phyloP scores from a whole-genome alignment of 805 yeast genomes.

The Wickerhamomyces alni region DNA sequence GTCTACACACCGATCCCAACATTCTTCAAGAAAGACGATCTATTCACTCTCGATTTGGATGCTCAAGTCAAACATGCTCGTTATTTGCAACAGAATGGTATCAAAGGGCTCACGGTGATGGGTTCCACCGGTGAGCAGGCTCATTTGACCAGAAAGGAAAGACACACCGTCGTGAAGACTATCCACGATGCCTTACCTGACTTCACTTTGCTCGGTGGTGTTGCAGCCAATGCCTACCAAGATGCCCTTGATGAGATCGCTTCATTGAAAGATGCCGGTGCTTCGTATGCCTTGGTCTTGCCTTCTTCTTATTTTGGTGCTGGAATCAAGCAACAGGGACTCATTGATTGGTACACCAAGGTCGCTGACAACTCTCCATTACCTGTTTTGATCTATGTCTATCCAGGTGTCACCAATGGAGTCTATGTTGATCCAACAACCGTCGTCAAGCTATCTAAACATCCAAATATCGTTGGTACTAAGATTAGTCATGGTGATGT shows the following conservation, averaged over 20 bases:
- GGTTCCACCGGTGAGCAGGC: slow-evolving; percentile 56
- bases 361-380: slow-evolving; percentile 33
- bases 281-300: slow-evolving; percentile 34
- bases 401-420: slow-evolving; percentile 39
- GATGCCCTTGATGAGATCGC: slow-evolving; percentile 38
- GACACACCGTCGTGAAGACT: slow-evolving; percentile 28
- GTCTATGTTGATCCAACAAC: slow-evolving; percentile 30
- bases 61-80: slow-evolving; percentile 41
- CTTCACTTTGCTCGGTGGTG: slow-evolving; percentile 42
- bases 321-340: slow-evolving; percentile 38
- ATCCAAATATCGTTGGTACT: slow-evolving; percentile 42
- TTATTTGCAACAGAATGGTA: slow-evolving; percentile 36
- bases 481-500: slow-evolving; percentile 49
- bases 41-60: slow-evolving; percentile 34
- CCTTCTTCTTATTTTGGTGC: slow-evolving; percentile 46
- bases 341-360: slow-evolving; percentile 35
- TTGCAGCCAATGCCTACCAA: slow-evolving; percentile 38
- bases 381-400: slow-evolving; percentile 37
- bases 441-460: slow-evolving; percentile 28
- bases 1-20: slow-evolving; percentile 51
- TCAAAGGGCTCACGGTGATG: slow-evolving; percentile 41
- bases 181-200: slow-evolving; percentile 33
- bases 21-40: slow-evolving; percentile 39
- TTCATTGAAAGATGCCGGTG: slow-evolving; percentile 32
- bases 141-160: slow-evolving; percentile 41